Base-by-base conservation (phyloP, 495 filamentous ascomycete genomes). In the Xanthoparmelia taractica region DNA sequence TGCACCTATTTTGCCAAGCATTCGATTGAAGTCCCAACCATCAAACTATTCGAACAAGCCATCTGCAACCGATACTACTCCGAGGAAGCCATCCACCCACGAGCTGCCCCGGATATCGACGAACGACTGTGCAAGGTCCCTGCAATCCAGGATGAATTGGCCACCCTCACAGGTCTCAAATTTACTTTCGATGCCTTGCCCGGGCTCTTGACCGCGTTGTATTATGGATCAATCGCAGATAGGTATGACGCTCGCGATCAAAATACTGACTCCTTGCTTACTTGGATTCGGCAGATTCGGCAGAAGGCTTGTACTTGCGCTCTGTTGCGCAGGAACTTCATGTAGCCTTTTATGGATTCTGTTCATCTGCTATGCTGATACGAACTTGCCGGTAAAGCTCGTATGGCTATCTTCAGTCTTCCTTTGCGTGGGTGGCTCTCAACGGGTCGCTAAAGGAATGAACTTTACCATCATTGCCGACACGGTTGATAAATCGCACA, bases 331-430 rank as follows among this genome's bases (percentile, higher is more conserved):
- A 33, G 66, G 66, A 12, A 65, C 63, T 47, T 50, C 59, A n/a
- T 52, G 58, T 29, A 68, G 66, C 34, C 37, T 68, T 36, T n/a
- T 57, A 13, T 68, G 66, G 62, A 59, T 68, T 25, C 57, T 68
- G 12, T 48, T 68, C 33, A 54, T 68, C 34, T 68, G 66, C 43
- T 65, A 65, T 60, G 47, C 59, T n/a, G 34, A 65, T 38, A 45
- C 41, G 6, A 59, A 27, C 20, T 52, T 65, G 17, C 66, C 66
- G 12, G 48, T 68, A 17, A 63, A 59, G 48, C 54, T 68, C 25
- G 41, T 68, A 20, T 70, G 68, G 68, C 59, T 59, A 2, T 70
- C 68, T 43, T 65, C 68, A 27, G 18, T 63, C 29, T 70, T 70
- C 52, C 63, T 68, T 1, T 68, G 63, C 43, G 43, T 70, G 38